Percentiles rank a stretch among this genome's conserved stretches.
Conservation (phyloP, 2,329 filamentous ascomycete species). For the Didymella keratinophila region DNA sequence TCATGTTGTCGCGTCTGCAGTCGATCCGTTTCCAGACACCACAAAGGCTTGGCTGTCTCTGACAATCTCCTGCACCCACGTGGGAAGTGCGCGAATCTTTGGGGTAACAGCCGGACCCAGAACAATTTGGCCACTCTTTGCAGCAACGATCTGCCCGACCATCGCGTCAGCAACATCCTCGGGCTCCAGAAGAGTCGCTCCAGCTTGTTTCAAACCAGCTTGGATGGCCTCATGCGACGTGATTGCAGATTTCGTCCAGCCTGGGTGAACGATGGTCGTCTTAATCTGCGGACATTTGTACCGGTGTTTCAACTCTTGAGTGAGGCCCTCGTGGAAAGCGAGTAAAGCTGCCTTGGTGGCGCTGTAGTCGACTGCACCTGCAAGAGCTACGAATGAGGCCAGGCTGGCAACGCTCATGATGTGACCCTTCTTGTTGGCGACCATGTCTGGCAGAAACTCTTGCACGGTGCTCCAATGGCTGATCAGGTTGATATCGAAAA, state of each 20-base stretch:
- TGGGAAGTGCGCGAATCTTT: slow-evolving; percentile 40
- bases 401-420: slow-evolving; percentile 49
- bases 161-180: slow-evolving; percentile 53
- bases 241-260: slow-evolving; percentile 53
- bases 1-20: slow-evolving; percentile 18
- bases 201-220: slow-evolving; percentile 41
- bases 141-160: slow-evolving; percentile 54
- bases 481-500: slow-evolving; percentile 48
- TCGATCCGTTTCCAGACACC: slow-evolving; percentile 40
- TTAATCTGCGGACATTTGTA: slow-evolving; percentile 55
- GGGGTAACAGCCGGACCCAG: slow-evolving; percentile 42
- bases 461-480: slow-evolving; percentile 50
- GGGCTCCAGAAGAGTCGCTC: slow-evolving; percentile 49
- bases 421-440: slow-evolving; percentile 48
- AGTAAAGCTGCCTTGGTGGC: slow-evolving; percentile 46
- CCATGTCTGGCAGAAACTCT: slow-evolving; percentile 50
- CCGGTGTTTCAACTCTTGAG: slow-evolving; percentile 52
- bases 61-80: slow-evolving; percentile 47
- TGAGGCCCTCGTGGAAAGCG: slow-evolving; percentile 48
- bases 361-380: slow-evolving; percentile 47
- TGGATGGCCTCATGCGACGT: slow-evolving; percentile 38
- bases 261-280: slow-evolving; percentile 54
- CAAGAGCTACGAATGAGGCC: slow-evolving; percentile 43
- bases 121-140: slow-evolving; percentile 53
- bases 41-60: slow-evolving; percentile 42